Conservation (phyloP, 345 rosid species). For the Firmiana major region DNA sequence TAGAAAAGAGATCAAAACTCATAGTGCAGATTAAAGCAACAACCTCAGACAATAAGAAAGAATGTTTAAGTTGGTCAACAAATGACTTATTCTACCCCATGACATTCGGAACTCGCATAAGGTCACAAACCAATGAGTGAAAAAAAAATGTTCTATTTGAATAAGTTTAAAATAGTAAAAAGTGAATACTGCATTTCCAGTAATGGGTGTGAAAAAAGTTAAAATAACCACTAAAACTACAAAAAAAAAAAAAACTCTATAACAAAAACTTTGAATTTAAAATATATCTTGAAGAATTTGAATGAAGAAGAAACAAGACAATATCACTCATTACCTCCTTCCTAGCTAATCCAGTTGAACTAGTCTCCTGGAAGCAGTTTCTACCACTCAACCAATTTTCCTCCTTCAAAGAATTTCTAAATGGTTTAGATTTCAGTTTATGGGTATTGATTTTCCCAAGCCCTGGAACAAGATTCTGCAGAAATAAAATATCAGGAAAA, state of each 20-base stretch:
- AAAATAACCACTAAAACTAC: not conserved
- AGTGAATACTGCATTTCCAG: not conserved
- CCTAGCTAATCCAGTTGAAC: conserved; percentile 23
- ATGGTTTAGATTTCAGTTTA: conserved; percentile 27
- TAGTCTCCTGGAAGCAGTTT: conserved; percentile 23
- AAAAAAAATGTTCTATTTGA: not conserved
- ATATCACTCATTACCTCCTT: conserved; percentile 26
- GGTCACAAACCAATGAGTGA: not conserved
- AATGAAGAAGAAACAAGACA: not conserved
- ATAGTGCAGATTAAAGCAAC: not conserved
- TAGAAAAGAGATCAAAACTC: not conserved
- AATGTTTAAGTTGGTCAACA: not conserved
- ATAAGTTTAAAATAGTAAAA: not conserved
- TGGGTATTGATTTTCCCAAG: conserved; percentile 10
- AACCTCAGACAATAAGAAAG: not conserved
- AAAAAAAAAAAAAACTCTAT: not conserved
- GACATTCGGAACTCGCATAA: not conserved
- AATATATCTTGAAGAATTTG: not conserved
- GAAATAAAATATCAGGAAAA: not conserved
- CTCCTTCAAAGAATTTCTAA: conserved; percentile 19
- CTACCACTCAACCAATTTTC: conserved; percentile 18
- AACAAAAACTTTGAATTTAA: not conserved
- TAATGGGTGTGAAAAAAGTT: not conserved
- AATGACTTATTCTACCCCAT: not conserved
- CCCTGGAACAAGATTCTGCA: conserved; percentile 29